phyloP scores from a whole-genome alignment of 2,329 filamentous ascomycete genomes.

The Acrocalymma vagum region DNA sequence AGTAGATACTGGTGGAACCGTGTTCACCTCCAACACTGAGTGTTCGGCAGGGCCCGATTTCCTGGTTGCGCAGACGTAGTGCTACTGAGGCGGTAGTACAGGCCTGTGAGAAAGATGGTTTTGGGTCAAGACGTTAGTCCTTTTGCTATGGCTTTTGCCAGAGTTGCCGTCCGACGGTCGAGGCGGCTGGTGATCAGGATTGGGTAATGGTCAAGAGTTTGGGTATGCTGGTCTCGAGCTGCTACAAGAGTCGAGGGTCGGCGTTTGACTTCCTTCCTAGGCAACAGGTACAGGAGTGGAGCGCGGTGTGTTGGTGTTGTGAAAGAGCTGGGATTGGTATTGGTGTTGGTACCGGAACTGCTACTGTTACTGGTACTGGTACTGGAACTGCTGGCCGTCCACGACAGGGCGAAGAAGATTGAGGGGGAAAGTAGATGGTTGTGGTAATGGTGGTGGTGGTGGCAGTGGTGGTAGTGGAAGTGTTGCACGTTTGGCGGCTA shows the following conservation, averaged over 20 bases:
- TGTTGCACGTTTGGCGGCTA: slow-evolving; percentile 40
- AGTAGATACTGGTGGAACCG: slow-evolving; percentile 47
- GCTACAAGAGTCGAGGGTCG: slow-evolving; percentile 34
- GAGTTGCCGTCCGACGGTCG: slow-evolving; percentile 33
- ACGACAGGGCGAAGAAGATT: too few species aligned
- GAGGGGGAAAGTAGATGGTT: too few species aligned
- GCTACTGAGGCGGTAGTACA: slow-evolving; percentile 50
- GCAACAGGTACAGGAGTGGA: slow-evolving; percentile 31
- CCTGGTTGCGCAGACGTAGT: slow-evolving; percentile 58
- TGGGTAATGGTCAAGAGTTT: slow-evolving; percentile 28
- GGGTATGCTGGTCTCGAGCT: slow-evolving; percentile 27
- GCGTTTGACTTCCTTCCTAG: slow-evolving; percentile 34
- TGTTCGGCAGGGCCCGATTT: slow-evolving; percentile 51
- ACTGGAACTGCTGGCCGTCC: too few species aligned
- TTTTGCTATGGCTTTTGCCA: slow-evolving; percentile 39
- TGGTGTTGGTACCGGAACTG: too few species aligned
- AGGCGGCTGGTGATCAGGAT: slow-evolving; percentile 25
- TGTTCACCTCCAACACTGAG: slow-evolving; percentile 44
- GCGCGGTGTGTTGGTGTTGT: slow-evolving; percentile 21
- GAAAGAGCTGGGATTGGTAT: too few species aligned
- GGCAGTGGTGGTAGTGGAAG: slow-evolving; percentile 41
- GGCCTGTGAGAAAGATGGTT: slow-evolving; percentile 44
- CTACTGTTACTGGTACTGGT: too few species aligned
- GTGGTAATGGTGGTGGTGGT: too few species aligned
- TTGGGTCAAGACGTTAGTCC: slow-evolving; percentile 42